Base-by-base conservation (phyloP, 2,329 filamentous ascomycete genomes). In the Talaromyces pinophilus region DNA sequence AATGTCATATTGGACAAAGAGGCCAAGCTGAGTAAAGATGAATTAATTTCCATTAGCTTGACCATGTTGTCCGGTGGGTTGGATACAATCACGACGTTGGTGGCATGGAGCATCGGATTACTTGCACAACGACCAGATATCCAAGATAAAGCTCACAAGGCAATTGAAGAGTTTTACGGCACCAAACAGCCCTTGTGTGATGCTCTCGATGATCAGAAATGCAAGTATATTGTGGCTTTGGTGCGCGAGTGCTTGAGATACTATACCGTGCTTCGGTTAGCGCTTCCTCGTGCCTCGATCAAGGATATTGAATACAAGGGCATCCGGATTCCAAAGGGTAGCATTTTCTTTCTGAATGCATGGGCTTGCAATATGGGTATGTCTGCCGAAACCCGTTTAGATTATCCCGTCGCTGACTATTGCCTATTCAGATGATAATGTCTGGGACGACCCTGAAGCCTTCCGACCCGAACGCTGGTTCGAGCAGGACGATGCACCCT, bases 291-390 rank as follows among this genome's bases (percentile, higher is more conserved):
- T 10, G 85, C 84, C 0, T 88, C 87, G 0, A 84, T 88, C 64
- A 85, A 84, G 69, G 86, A 88, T 62, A 80, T 90, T 2, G 76
- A 79, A 0, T 89, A 89, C 66, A 76, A 87, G 10, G 86, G 84
- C 19, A 82, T 83, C 38, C 73, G 82, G 5, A 88, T 90, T 48
- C 87, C 88, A 0, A 84, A 85, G 54, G 87, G 87, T 0, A 88
- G 86, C 1, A 85, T 88, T 0, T 82, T 89, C 42, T 90, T 89
- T 73, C 77, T 90, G 30, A 90, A 90, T 66, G 85, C 87, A 0
- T 90, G 87, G 87, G 87, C 87, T 2, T 90, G 88, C 71, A 90
- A 90, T 68, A 88, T 88, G 85, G 87, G 86, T 87, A 77, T 72
- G 81, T 75, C 3, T 40, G 8, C 6, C 48, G 19, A n/a, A 33